Evolutionary conservation across 179 eudicot species (phyloP), one percentile per base, ranked within the genome.

Genomic region (Camellia oleifera): DNA sequence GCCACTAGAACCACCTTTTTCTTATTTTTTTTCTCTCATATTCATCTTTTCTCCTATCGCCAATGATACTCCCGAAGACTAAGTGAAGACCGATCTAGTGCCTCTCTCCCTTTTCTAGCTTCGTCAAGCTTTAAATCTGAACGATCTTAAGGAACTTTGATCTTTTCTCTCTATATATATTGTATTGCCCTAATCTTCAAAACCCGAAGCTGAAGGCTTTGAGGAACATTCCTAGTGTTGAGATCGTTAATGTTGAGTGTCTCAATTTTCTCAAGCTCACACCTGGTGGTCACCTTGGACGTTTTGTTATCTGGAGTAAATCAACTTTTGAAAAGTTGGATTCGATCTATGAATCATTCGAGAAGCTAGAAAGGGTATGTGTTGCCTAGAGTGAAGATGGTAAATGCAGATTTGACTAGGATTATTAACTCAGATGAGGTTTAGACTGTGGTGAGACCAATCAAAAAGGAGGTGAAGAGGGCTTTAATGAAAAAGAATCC

Each of bases 401-500:
- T 82, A 77, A 95, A 93, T 78, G 97, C 90, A 46, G 97, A 95
- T 70, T 77, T 95, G 67, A 87, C 93, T 44, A 89, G 98, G 89
- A 93, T 95, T 23, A 89, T 95, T 17, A 93, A 93, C 69, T 93
- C 98, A 0, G 98, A 93, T 85, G 97, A 95, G 90, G 88, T 95
- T 53, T 98, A 95, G 87, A 89, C 94, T 0, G 97, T 95, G 6
- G 98, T 93, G 13, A 90, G 89, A 81, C 98, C 97, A 0, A 91
- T 82, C 18, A 94, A 94, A 93, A 92, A 86, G 91, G 95, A 87
- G 7, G 83, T 85, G 3, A 91, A 83, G 87, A 90, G 93, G 85
- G 94, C 93, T 44, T 82, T 85, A 0, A 20, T 95, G 87, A 95
- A 95, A 90, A 94, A 94, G 95, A 95, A 95, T 69, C 98, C 98